Conservation (phyloP, 2,329 filamentous ascomycete species). For the Cercospora zeae-maydis region DNA sequence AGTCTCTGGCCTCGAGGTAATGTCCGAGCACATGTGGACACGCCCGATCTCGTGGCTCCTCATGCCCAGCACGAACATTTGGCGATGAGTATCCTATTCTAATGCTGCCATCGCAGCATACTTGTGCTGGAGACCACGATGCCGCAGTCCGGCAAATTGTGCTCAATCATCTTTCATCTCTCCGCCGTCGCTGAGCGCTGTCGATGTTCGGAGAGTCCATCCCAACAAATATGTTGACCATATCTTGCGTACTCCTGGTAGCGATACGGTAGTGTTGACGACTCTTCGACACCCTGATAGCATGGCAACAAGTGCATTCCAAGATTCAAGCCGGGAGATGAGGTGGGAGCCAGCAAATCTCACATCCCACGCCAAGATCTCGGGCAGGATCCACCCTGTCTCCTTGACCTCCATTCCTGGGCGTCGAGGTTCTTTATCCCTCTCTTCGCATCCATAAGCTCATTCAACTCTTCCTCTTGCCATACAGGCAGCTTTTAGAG, state of each 20-base stretch:
- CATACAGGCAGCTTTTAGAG: background rate
- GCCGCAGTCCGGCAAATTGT: background rate
- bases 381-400: background rate
- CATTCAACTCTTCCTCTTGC: background rate
- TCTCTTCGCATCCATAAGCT: background rate
- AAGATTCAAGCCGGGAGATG: background rate
- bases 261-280: background rate
- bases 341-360: background rate
- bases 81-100: too few relatives aligned
- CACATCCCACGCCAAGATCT: background rate
- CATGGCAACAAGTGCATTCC: background rate
- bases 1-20: too few relatives aligned
- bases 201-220: background rate
- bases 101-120: background rate
- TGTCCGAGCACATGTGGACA: too few relatives aligned
- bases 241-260: background rate
- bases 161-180: background rate
- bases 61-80: background rate
- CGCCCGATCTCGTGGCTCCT: background rate
- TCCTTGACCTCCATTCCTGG: background rate
- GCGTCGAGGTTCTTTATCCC: background rate
- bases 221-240: too few relatives aligned
- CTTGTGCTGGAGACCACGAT: background rate
- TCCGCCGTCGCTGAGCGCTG: background rate
- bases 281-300: background rate